Evolutionary conservation across 805 yeast species (phyloP), one percentile per base, ranked within the genome.

Genomic region (Yamadazyma paraphyllophila): DNA sequence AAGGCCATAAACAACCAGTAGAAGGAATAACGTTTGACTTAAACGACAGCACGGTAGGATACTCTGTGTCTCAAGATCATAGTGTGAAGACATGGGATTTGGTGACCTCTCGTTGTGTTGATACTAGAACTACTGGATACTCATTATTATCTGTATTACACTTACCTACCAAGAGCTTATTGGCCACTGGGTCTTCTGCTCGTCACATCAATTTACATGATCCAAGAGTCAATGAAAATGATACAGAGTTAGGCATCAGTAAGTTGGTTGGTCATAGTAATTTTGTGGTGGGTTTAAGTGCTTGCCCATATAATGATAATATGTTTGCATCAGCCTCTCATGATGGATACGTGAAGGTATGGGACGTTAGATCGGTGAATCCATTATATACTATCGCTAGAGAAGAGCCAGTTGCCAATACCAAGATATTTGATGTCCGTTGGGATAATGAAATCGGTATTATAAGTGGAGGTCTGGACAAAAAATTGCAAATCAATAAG

Each of bases 151-250:
- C 96, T 0, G 66, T 91, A 25, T 73, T 82, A 26, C 83, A 83
- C 54, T 71, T 94, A 50, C 80, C 87, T 6, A 73, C 78, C 41
- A 69, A 83, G 43, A 80, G 87, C 50, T 71, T 94, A 45, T 67
- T 94, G 26, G 96, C 91, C 7, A 81, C 92, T 46, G 99, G 99
- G n/a, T 89, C 97, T 1, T 85, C 96, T 10, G 97, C 97, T n/a
- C 85, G 99, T 66, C 98, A 94, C 66, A 91, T 94, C 52, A 84
- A 90, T 44, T 73, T 94, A 50, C 96, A 89, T 60, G 99, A 94
- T 63, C 97, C 98, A 37, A 80, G 99, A 62, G 65, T 80, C 0
- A 74, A 84, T 2, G 72, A 79, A 5, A 76, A 81, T 7, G 77
- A 84, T 33, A 76, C 82, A 12, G 84, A 83, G 46, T 82, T 79